Conservation (phyloP, 2,329 filamentous ascomycete species). For the Diaporthe destruens region DNA sequence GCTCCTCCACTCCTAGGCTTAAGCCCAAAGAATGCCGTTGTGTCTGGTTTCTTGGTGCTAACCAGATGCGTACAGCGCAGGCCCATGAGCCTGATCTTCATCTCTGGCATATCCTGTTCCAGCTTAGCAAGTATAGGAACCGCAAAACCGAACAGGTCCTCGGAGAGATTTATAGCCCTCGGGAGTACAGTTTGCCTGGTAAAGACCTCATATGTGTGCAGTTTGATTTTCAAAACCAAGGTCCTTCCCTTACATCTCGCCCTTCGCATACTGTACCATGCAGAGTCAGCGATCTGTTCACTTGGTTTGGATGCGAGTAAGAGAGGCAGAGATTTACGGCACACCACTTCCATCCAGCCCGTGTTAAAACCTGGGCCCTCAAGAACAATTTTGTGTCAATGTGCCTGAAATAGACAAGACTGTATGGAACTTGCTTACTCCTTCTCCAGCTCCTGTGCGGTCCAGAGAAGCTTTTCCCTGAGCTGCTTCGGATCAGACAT, state of each 20-base stretch:
- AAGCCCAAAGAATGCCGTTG: conserved; percentile 83
- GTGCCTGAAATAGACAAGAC: background rate
- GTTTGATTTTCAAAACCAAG: conserved; percentile 89
- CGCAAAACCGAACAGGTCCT: conserved; percentile 86
- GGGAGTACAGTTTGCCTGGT: conserved; percentile 84
- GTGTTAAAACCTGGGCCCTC: background rate
- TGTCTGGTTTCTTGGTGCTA: conserved; percentile 83
- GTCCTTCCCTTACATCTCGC: conserved; percentile 92
- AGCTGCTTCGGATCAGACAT: conserved; percentile 77
- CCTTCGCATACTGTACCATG: conserved; percentile 64
- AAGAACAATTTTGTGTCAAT: background rate
- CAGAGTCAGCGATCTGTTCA: background rate
- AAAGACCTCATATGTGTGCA: conserved; percentile 93
- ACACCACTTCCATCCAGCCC: background rate
- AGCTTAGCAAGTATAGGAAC: conserved; percentile 87
- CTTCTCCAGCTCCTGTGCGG: conserved; percentile 87
- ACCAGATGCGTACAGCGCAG: conserved; percentile 89
- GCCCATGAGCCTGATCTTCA: conserved; percentile 89
- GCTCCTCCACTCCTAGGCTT: conserved; percentile 51
- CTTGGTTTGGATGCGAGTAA: background rate
- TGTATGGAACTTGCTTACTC: conserved; percentile 59
- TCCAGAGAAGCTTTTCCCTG: conserved; percentile 81
- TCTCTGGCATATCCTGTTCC: conserved; percentile 82
- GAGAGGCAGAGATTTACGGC: too few relatives aligned
- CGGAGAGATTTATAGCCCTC: conserved; percentile 77